Evolutionary conservation across 78 protist species (phyloP).

Genomic region (Dictyostelium brefeldianum): DNA sequence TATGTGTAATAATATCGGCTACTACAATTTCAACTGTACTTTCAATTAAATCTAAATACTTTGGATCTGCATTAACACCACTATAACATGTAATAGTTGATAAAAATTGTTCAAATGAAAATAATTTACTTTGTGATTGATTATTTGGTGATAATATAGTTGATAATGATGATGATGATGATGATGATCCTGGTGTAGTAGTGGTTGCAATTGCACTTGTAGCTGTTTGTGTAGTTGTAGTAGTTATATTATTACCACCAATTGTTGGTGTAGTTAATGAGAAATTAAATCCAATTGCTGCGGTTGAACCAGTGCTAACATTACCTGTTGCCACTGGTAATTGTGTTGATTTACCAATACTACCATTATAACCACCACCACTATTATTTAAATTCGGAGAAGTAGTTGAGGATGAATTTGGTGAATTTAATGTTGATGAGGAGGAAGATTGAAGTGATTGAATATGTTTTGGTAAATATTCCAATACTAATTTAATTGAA

Average conservation of each 20-base stretch:
- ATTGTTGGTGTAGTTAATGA: constrained; percentile 14
- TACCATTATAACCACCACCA: constrained; percentile 31
- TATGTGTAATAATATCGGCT: constrained; percentile 67
- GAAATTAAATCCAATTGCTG: constrained; percentile 13
- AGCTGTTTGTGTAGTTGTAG: neutral
- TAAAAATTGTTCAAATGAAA: constrained; percentile 50
- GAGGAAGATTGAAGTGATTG: neutral
- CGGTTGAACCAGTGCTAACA: neutral
- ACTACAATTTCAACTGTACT: constrained; percentile 66
- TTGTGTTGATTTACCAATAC: constrained; percentile 25
- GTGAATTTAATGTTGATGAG: constrained; percentile 29
- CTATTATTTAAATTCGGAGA: neutral
- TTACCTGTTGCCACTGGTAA: neutral
- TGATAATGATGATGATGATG: constrained; percentile 22
- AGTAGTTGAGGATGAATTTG: neutral
- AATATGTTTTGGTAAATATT: constrained; percentile 60
- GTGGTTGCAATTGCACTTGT: neutral
- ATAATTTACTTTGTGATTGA: constrained; percentile 35
- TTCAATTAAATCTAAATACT: constrained; percentile 62
- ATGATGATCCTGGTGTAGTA: neutral
- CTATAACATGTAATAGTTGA: constrained; percentile 7
- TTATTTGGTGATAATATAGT: constrained; percentile 4
- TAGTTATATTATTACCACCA: neutral
- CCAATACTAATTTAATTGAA: constrained; percentile 38
- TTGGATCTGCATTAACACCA: neutral